These are phyloP conservation scores for Asterionellopsis glacialis DNA, from an alignment of 108 stramenopile species.

Conservation along the genomic window DNA sequence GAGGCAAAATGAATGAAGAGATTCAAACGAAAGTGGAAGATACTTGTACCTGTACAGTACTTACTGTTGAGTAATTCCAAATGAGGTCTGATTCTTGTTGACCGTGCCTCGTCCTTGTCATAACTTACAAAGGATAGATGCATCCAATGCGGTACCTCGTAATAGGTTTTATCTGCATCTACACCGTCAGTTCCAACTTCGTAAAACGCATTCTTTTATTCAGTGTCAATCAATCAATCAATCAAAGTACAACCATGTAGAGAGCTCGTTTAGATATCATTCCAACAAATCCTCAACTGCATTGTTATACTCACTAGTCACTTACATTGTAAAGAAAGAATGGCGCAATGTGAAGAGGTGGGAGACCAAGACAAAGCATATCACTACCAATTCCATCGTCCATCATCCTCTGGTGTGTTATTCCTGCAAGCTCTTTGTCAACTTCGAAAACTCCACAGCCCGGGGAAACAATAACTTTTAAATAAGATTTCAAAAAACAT, in stretches of 20 bases:
- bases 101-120: slow-evolving; percentile 15
- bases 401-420: slow-evolving; percentile 99
- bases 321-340: slow-evolving; percentile 89
- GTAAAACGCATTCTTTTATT: slow-evolving; percentile 22
- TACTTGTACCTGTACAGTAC: too few species aligned
- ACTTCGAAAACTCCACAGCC: slow-evolving; percentile 95
- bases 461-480: slow-evolving; percentile 80
- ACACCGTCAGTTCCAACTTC: slow-evolving; percentile 17
- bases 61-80: too few species aligned
- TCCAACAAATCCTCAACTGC: too few species aligned
- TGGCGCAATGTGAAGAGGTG: slow-evolving; percentile 95
- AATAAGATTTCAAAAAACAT: too few species aligned
- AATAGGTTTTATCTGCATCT: slow-evolving; percentile 41
- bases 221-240: not conserved
- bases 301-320: not conserved
- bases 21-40: too few species aligned
- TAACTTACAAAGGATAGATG: slow-evolving; percentile 80
- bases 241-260: too few species aligned
- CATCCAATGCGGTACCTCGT: slow-evolving; percentile 89
- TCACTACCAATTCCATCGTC: slow-evolving; percentile 99
- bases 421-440: slow-evolving; percentile 81
- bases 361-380: slow-evolving; percentile 90
- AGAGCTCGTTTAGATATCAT: too few species aligned
- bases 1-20: too few species aligned
- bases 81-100: too few species aligned